A percentile compares a stretch with the other conserved stretches of the same genome.
Evolutionary conservation across 179 eudicot genomes (phyloP).

Genomic region (Drosera spatulata): DNA sequence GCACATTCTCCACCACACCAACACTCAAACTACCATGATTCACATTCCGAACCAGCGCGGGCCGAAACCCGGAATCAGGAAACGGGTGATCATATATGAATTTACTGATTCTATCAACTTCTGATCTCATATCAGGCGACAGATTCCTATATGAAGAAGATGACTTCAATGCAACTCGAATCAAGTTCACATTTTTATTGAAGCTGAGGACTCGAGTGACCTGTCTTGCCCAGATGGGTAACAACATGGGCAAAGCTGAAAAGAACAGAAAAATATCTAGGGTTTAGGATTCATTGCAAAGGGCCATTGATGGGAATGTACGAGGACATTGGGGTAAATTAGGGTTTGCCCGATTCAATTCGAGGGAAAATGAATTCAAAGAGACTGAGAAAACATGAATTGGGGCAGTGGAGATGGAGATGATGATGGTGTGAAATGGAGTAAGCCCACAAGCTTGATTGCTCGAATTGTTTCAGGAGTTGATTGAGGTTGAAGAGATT

Average conservation of each 20-base stretch:
- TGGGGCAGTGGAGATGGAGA: no score
- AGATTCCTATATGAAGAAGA: constrained; percentile 11
- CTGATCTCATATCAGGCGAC: constrained; percentile 15
- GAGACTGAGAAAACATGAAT: no score
- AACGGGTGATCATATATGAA: constrained; percentile 71
- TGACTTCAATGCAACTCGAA: constrained; percentile 14
- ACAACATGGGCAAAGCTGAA: constrained; percentile 14
- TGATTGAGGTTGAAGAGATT: no score
- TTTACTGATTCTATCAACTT: constrained; percentile 42
- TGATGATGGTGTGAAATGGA: no score
- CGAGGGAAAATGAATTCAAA: no score
- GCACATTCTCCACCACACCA: constrained; percentile 52
- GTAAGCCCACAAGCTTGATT: no score
- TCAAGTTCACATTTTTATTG: constrained; percentile 7
- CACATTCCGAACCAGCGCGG: constrained; percentile 35
- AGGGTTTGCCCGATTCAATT: no score
- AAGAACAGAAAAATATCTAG: no score
- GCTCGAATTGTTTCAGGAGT: no score
- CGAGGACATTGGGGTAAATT: no score
- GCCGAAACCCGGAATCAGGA: constrained; percentile 51
- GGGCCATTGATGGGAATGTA: no score
- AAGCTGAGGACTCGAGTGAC: constrained; percentile 15
- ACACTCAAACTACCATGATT: constrained; percentile 33
- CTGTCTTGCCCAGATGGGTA: constrained; percentile 11
- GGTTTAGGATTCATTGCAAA: no score